Conservation (phyloP, 306 rosid genomes). For the Hylodesmum podocarpum region DNA sequence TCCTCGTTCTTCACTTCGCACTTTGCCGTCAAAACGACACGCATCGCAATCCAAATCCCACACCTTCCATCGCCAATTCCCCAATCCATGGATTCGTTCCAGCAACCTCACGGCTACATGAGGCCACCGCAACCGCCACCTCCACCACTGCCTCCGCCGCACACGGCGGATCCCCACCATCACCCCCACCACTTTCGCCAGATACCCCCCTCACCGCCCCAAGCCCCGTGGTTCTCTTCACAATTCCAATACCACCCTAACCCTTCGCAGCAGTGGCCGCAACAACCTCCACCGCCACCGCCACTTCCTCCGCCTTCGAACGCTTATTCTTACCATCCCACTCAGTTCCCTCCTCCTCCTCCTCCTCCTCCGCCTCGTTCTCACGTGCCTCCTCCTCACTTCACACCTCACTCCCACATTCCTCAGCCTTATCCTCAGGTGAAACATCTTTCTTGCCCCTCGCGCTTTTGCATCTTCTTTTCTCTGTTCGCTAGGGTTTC, state of each 20-base stretch:
- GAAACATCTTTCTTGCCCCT: neutral
- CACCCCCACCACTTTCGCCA: slow-evolving; percentile 56
- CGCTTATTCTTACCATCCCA: slow-evolving; percentile 60
- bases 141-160: slow-evolving; percentile 35
- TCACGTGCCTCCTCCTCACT: slow-evolving; percentile 46
- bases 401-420: slow-evolving; percentile 63
- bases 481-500: slow-evolving; percentile 26
- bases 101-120: slow-evolving; percentile 61
- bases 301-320: slow-evolving; percentile 47
- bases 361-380: slow-evolving; percentile 59
- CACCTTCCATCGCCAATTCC: neutral
- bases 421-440: slow-evolving; percentile 70
- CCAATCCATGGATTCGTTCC: slow-evolving; percentile 64
- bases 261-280: slow-evolving; percentile 77
- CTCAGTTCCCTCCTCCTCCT: slow-evolving; percentile 58
- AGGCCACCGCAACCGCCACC: slow-evolving; percentile 58
- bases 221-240: slow-evolving; percentile 61
- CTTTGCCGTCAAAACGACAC: slow-evolving; percentile 20
- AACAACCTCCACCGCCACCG: slow-evolving; percentile 51
- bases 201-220: slow-evolving; percentile 55
- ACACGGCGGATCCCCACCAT: slow-evolving; percentile 66
- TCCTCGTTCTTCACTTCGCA: slow-evolving; percentile 2
- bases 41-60: slow-evolving; percentile 12
- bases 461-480: neutral
- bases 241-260: slow-evolving; percentile 81